Evolutionary conservation across 306 rosid species (phyloP).

Genomic region (Benincasa hispida): DNA sequence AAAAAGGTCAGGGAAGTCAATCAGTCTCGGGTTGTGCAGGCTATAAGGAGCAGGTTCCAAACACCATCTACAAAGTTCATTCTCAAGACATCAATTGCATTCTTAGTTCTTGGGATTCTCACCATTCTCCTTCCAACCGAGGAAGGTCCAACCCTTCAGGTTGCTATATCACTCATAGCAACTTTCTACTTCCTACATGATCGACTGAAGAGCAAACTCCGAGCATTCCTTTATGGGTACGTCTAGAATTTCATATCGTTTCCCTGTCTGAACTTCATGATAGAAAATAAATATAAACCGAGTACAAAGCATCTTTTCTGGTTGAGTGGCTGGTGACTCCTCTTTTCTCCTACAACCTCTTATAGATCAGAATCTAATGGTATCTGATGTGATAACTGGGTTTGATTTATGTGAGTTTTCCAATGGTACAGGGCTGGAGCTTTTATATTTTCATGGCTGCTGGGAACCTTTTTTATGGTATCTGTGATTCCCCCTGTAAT

Average conservation of each 20-base stretch:
- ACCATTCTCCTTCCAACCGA: slow-evolving; percentile 83
- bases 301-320: neutral
- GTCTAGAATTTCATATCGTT: slow-evolving; percentile 13
- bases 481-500: slow-evolving; percentile 76
- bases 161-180: slow-evolving; percentile 68
- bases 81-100: slow-evolving; percentile 52
- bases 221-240: slow-evolving; percentile 79
- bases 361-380: neutral
- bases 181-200: slow-evolving; percentile 67
- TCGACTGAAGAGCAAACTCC: slow-evolving; percentile 65
- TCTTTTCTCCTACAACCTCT: neutral
- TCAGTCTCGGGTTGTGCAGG: slow-evolving; percentile 67
- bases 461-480: slow-evolving; percentile 98
- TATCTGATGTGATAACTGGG: neutral
- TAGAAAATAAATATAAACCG: neutral
- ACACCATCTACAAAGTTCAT: slow-evolving; percentile 71
- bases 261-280: slow-evolving; percentile 3
- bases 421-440: slow-evolving; percentile 68
- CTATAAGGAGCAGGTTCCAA: slow-evolving; percentile 62
- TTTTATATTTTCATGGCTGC: slow-evolving; percentile 68
- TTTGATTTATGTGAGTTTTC: slow-evolving; percentile 11
- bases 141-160: slow-evolving; percentile 98
- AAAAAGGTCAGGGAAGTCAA: slow-evolving; percentile 66
- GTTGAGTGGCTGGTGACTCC: neutral
- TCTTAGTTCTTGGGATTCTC: slow-evolving; percentile 61